Conservation (phyloP, 805 yeast species). For the Blastobotrys americana region DNA sequence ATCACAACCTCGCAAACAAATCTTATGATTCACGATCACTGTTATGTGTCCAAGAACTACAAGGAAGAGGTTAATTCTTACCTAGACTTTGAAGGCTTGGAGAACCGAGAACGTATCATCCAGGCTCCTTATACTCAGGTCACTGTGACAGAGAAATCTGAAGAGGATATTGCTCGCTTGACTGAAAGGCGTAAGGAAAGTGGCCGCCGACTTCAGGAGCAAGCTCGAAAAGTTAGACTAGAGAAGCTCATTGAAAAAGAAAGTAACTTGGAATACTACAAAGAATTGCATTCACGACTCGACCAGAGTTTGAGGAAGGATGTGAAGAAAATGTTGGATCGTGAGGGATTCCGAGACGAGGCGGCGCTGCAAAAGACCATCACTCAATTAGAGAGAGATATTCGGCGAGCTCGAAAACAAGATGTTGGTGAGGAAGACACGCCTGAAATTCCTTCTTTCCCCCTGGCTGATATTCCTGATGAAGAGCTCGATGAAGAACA, state of each 20-base stretch:
- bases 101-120: slow-evolving; percentile 60
- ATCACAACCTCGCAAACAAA: slow-evolving; percentile 58
- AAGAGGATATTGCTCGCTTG: slow-evolving; percentile 70
- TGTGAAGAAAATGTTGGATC: slow-evolving; percentile 47
- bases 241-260: slow-evolving; percentile 78
- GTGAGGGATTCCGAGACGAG: slow-evolving; percentile 73
- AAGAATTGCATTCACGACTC: slow-evolving; percentile 48
- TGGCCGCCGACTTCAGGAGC: slow-evolving; percentile 85
- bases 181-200: slow-evolving; percentile 77
- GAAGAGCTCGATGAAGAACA: slow-evolving; percentile 73
- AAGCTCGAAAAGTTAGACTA: slow-evolving; percentile 74
- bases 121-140: slow-evolving; percentile 71
- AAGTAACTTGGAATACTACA: slow-evolving; percentile 68
- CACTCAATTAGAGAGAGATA: slow-evolving; percentile 54
- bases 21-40: slow-evolving; percentile 61
- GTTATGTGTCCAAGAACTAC: slow-evolving; percentile 69
- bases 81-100: slow-evolving; percentile 58
- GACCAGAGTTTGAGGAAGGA: slow-evolving; percentile 41
- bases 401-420: slow-evolving; percentile 59
- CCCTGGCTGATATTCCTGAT: slow-evolving; percentile 77
- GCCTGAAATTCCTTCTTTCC: slow-evolving; percentile 51
- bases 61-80: slow-evolving; percentile 50
- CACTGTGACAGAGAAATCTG: slow-evolving; percentile 62
- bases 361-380: slow-evolving; percentile 63
- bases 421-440: slow-evolving; percentile 54